Conservation (phyloP, 1,284 basidiomycete genomes). For the Fistulina hepatica region DNA sequence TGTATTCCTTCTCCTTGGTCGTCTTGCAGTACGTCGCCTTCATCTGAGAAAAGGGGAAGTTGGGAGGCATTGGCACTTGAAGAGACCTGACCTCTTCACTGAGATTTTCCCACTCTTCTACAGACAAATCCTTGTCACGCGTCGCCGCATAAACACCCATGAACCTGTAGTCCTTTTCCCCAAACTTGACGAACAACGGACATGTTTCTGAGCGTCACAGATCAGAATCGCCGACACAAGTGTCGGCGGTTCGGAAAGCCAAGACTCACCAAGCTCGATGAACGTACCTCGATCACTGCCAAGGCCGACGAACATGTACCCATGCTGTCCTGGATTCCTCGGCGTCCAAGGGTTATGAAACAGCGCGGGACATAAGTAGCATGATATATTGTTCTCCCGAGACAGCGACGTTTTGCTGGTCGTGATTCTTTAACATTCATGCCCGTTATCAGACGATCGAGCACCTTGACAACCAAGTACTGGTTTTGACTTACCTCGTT, state of each 20-base stretch:
- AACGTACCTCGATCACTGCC: conserved; percentile 29
- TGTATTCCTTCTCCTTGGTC: conserved; percentile 25
- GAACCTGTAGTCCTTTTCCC: conserved; percentile 19
- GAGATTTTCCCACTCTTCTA: conserved; percentile 30
- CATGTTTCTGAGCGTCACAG: too few relatives aligned
- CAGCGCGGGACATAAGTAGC: conserved; percentile 31
- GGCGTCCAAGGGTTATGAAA: conserved; percentile 37
- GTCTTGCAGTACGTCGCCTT: conserved; percentile 24
- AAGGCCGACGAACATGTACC: conserved; percentile 36
- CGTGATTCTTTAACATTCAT: too few relatives aligned
- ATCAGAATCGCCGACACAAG: neutral
- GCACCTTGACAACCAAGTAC: too few relatives aligned
- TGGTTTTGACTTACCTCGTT: too few relatives aligned
- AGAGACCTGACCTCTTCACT: conserved; percentile 21
- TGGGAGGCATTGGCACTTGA: neutral
- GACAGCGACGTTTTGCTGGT: conserved; percentile 21
- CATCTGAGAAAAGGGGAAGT: conserved; percentile 18
- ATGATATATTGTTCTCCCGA: conserved; percentile 16
- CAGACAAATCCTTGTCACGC: conserved; percentile 25
- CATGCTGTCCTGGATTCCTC: conserved; percentile 28
- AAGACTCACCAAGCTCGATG: conserved; percentile 23
- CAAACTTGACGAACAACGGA: neutral
- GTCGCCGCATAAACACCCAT: conserved; percentile 30
- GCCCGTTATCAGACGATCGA: too few relatives aligned
- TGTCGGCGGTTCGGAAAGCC: conserved; percentile 25